Conservation (phyloP, 441 rosid genomes). For the Erodium texanum region DNA sequence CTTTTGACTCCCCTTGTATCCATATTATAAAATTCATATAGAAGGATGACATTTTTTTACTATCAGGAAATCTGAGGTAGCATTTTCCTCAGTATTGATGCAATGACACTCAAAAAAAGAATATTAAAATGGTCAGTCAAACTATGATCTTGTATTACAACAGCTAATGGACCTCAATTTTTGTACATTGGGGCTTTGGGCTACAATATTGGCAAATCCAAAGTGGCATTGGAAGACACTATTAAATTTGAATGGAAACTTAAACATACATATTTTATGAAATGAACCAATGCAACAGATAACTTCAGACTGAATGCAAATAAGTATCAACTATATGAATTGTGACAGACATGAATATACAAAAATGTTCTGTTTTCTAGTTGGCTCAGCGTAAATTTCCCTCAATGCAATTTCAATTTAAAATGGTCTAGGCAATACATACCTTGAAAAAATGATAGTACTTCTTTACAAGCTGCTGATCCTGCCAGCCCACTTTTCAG, state of each 20-base stretch:
- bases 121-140: neutral
- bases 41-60: neutral
- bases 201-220: neutral
- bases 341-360: neutral
- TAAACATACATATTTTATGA: too few species aligned
- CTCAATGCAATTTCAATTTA: neutral
- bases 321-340: too few species aligned
- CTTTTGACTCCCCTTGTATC: neutral
- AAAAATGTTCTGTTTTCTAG: neutral
- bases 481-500: constrained; percentile 2
- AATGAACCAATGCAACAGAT: too few species aligned
- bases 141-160: neutral
- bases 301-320: neutral
- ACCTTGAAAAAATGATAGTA: neutral
- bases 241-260: too few species aligned
- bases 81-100: neutral
- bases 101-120: neutral
- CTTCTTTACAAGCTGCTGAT: neutral
- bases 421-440: neutral
- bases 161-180: neutral
- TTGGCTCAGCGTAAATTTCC: neutral
- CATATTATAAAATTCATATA: neutral
- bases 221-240: neutral
- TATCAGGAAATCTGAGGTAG: neutral
- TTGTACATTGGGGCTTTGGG: neutral